Conservation (phyloP, 495 filamentous ascomycete species). For the Amniculicola lignicola region DNA sequence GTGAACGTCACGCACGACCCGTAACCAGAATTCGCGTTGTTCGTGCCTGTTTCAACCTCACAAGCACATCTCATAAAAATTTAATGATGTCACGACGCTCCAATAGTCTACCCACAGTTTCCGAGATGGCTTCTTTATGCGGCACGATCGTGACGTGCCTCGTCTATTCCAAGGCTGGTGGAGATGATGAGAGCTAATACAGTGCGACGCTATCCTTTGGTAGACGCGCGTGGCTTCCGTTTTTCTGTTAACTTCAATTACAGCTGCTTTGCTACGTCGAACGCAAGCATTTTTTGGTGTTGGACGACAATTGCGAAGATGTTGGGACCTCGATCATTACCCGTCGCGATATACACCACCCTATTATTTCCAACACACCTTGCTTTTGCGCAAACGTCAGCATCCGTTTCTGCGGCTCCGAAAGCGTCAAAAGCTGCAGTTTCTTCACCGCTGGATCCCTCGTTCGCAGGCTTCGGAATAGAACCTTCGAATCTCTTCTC, state of each 20-base stretch:
- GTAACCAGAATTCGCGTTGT: no score
- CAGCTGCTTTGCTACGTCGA: not conserved
- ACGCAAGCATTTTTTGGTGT: conserved; percentile 1
- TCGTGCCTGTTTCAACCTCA: conserved; percentile 2
- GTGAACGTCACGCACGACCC: no score
- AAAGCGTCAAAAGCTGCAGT: conserved; percentile 22
- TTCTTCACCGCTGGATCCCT: conserved; percentile 15
- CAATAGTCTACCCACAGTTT: not conserved
- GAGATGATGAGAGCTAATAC: no score
- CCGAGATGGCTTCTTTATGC: not conserved
- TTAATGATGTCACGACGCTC: conserved; percentile 9
- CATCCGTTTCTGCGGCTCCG: conserved; percentile 15
- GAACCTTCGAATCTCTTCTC: conserved; percentile 46
- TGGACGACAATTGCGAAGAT: conserved; percentile 1
- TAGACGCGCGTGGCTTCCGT: not conserved
- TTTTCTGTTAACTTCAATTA: not conserved
- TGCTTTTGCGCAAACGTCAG: conserved; percentile 10
- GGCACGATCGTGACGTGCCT: not conserved
- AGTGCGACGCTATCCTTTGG: no score
- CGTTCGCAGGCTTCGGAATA: conserved; percentile 45
- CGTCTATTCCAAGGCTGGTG: not conserved
- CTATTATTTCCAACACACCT: conserved; percentile 1
- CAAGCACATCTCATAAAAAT: not conserved
- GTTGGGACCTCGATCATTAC: conserved; percentile 11
- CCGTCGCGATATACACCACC: not conserved